phyloP scores from a whole-genome alignment of 805 yeast genomes.

The fission yeast (Schizosaccharomyces pombe) region DNA sequence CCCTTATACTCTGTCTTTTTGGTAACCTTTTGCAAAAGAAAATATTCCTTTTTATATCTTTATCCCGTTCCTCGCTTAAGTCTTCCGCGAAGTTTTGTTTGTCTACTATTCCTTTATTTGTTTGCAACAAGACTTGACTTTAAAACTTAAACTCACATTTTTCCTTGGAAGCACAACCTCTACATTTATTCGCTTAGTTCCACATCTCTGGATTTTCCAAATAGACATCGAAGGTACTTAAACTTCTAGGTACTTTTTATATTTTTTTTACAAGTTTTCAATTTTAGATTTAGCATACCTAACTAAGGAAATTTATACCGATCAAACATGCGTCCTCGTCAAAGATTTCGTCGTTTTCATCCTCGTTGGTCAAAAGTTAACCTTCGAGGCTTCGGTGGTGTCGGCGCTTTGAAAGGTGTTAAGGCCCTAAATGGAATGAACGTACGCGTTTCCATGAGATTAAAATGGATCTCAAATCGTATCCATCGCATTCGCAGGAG shows the following conservation, averaged over 20 bases:
- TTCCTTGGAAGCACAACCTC: background rate
- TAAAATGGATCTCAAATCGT: background rate
- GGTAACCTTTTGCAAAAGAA: too few species aligned
- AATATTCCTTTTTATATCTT: too few species aligned
- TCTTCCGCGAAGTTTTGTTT: too few species aligned
- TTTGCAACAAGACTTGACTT: background rate
- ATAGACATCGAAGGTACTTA: background rate
- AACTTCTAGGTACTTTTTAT: background rate
- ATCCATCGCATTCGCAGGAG: slow-evolving; percentile 1
- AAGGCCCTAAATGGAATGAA: background rate
- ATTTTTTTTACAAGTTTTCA: background rate
- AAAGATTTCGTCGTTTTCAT: background rate
- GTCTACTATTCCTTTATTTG: background rate
- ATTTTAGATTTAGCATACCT: background rate
- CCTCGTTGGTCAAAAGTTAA: background rate
- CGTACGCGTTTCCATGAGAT: background rate
- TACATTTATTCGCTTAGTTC: background rate
- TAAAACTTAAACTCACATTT: background rate
- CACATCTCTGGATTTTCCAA: background rate
- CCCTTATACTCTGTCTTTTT: too few species aligned
- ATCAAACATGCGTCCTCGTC: background rate
- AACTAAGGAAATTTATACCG: background rate
- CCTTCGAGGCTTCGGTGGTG: background rate
- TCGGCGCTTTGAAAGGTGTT: background rate
- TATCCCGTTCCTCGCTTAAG: too few species aligned